phyloP scores from a whole-genome alignment of 2,329 filamentous ascomycete genomes.

The Talaromyces amestolkiae region DNA sequence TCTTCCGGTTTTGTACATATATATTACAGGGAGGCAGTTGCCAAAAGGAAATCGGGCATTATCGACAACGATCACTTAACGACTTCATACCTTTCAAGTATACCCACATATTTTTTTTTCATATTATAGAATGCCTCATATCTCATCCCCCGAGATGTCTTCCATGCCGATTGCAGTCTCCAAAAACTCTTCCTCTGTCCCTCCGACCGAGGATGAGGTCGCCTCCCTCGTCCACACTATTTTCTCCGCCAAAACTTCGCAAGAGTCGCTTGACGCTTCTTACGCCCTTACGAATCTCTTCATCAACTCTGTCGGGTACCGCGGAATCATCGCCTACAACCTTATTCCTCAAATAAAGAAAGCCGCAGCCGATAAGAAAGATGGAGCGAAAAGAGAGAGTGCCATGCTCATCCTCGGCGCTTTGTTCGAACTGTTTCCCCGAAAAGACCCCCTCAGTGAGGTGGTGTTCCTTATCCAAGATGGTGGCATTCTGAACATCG shows the following conservation, averaged over 20 bases:
- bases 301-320: conserved; percentile 63
- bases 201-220: conserved; percentile 66
- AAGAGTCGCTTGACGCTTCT: conserved; percentile 65
- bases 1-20: conserved; percentile 14
- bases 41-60: conserved; percentile 13
- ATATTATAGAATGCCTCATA: conserved; percentile 47
- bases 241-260: conserved; percentile 67
- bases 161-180: conserved; percentile 49
- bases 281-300: conserved; percentile 65
- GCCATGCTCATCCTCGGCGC: conserved; percentile 94
- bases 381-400: conserved; percentile 76
- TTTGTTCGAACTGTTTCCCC: conserved; percentile 84
- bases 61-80: background rate
- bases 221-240: conserved; percentile 63
- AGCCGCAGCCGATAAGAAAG: conserved; percentile 92
- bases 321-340: conserved; percentile 61
- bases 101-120: conserved; percentile 5
- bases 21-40: conserved; percentile 1
- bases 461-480: conserved; percentile 79
- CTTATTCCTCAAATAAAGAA: conserved; percentile 66
- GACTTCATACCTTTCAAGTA: background rate
- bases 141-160: conserved; percentile 40
- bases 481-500: conserved; percentile 66
- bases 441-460: conserved; percentile 74
- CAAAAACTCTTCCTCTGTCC: conserved; percentile 45